Base-by-base conservation (phyloP, 2,329 filamentous ascomycete species). In the Cladosporium sphaerospermum region DNA sequence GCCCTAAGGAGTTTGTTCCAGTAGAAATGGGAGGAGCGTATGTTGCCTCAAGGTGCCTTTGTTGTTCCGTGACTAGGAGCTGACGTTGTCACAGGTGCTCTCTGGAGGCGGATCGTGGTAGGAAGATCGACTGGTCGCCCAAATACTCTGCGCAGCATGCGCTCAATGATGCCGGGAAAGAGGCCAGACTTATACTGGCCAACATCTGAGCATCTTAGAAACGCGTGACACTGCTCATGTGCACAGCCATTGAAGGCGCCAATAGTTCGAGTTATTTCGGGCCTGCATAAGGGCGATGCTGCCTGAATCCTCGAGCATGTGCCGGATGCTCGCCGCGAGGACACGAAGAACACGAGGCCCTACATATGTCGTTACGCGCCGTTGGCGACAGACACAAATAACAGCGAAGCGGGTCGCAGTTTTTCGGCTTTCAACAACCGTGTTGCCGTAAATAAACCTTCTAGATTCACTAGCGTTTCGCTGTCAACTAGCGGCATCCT, bases 111-210 rank as follows among this genome's bases (percentile, higher is more conserved):
- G 65, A 66, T 3, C 69, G 71, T 47, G 76, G 72, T 1, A 60
- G 57, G 14, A 59, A 65, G 16, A 64, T 80, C 37, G 76, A 75
- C 0, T 80, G 77, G 77, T 70, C 64, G 50, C 66, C 77, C 1
- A 52, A 67, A 13, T 76, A 71, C 55, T 32, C 60, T 0, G 61
- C 75, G 0, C 64, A 74, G 47, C 73, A 80, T 61, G 73, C 78
- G 9, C 57, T 80, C 1, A 71, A 78, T 43, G 61, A 60, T 31
- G 73, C 72, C 1, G 73, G 73, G 42, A 70, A 64, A 0, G 77
- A 80, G 54, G 75, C 78, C 1, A 71, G 74, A 9, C 53, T 73
- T 14, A 76, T 78, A 14, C 55, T 73, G 55, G 52, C 57, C 23
- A 59, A 57, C 14, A 28, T 57, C 14, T 48, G 40, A 56, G 37